Base-by-base conservation (phyloP, 176 grass and related monocot species). In the Oryza longistaminata region DNA sequence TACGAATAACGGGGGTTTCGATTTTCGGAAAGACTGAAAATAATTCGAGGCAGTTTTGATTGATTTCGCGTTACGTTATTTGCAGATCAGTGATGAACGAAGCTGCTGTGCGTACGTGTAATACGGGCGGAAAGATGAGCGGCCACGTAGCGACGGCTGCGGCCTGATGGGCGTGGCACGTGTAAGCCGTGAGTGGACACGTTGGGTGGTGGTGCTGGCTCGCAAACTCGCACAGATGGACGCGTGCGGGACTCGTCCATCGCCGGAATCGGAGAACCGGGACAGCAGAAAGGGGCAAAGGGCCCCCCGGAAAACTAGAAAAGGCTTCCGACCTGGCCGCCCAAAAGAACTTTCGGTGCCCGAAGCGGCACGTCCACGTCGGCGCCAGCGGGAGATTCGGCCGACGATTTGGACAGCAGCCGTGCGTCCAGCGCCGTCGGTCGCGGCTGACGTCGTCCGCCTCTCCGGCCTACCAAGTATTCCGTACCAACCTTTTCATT, bases 301-400 rank as follows among this genome's bases (percentile, higher is more conserved):
- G 26, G 1, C 29, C 4, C 46, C n/a, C 85, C 39, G 61, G 19
- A 17, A 48, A 3, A 21, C 37, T 9, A 67, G 77, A 48, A 88
- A 72, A 78, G 73, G 55, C 53, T 66, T 66, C 31, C 33, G 68
- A 62, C 5, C 67, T 22, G 19, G 43, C 58, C 67, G 83, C 22
- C 88, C 55, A 5, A 0, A 1, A 0, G 3, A 73, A 66, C 88
- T 82, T 90, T 86, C 88, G 88, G 88, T 90, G 88, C 55, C 25
- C 34, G 72, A 78, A 73, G 83, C 1, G 43, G 66, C 61, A 22
- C 21, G 42, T 9, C 78, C 83, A 82, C 88, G 83, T 82, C 88
- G 73, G 88, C 53, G 31, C 78, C 78, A 86, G 65, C 42, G 40
- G 79, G 22, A 73, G 44, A 19, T 34, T 73, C 70, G 55, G 4